Base-by-base conservation (phyloP, 441 rosid genomes). In the Pelargonium cotyledonis region DNA sequence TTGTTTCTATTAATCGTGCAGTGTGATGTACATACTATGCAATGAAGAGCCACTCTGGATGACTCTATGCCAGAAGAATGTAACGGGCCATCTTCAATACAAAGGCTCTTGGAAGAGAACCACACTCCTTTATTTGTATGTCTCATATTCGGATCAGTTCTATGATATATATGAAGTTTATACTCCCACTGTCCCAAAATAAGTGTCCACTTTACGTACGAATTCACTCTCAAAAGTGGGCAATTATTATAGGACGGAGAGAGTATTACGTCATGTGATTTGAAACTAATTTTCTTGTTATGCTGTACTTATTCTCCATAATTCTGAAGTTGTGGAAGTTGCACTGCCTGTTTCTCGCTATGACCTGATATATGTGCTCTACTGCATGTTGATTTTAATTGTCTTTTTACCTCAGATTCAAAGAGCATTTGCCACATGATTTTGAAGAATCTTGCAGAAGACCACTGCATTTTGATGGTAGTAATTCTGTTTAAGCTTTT, bases 31-130 rank as follows among this genome's bases (percentile, higher is more conserved):
- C 77, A 86, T 91, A 63, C 78, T 94, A 1, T 89, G 97, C 83
- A 86, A 86, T 41, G 99, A 89, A 79, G 99, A 94, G 49, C 99
- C 99, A 0, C 78, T 94, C 3, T 94, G 99, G 99, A 91, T 89
- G 97, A 83, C 76, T 68, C 72, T 88, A 18, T 91, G 96, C 72
- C 81, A 91, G 41, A 85, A 79, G 72, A 85, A 47, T 40, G 78
- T 70, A 0, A 84, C 78, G 15, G 86, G 86, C 68, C 81, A 80
- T 35, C 80, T 91, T 74, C 86, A 84, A 19, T 88, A 82, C 80
- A 80, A 78, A 80, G 96, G 91, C 80, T 91, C 95, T 79, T 94
- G 99, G 99, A 89, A 87, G 81, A 88, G 86, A 69, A 91, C 96
- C 0, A 72, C 88, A 0, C 76, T 94, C 80, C 73, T 58, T 58